Evolutionary conservation across 768 basidiomycete genomes (phyloP), one percentile per base, ranked within the genome.

Genomic region (Suillus subluteus): DNA sequence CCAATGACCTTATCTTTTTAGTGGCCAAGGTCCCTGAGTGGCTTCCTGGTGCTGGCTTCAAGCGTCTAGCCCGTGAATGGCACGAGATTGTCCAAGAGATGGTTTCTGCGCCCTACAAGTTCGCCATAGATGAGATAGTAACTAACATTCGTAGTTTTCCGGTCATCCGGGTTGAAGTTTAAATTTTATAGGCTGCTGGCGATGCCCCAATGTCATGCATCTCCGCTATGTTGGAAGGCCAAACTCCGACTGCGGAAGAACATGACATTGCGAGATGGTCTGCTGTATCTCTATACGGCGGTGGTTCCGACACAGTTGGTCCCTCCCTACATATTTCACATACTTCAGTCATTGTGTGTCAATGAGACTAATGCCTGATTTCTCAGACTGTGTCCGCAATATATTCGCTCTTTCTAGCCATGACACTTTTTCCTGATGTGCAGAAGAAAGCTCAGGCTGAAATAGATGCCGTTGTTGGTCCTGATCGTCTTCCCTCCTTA

Each of bases 71-170:
- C 1, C 79, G 76, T 43, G 78, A 78, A 48, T 90, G 87, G 86
- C 80, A 82, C n/a, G 73, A 75, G 3, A 88, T 86, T 0, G 77
- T 89, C 32, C 69, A 75, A 18, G 82, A 88, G 58, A 83, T 88
- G 85, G 87, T 87, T 35, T 82, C 86, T 35, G 79, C 78, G 64
- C 88, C 89, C 9, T 80, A 84, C 71, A 80, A 81, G 41, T 87
- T 84, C 66, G 88, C 87, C 61, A 88, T 87, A 72, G 83, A 88
- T 66, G 85, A 89, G 72, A 82, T 89, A 77, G 88, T 88, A 55
- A 23, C 23, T 35, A 6, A n/a, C 41, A n/a, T 58, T 15, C 40
- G 18, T 30, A 88, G 26, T n/a, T 35, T 61, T 56, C 16, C 6
- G 41, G n/a, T 26, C 26, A 26, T 26, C 26, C 26, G 26, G 26